phyloP scores from a whole-genome alignment of 2,329 filamentous ascomycete species.

The Colletotrichum filicis region DNA sequence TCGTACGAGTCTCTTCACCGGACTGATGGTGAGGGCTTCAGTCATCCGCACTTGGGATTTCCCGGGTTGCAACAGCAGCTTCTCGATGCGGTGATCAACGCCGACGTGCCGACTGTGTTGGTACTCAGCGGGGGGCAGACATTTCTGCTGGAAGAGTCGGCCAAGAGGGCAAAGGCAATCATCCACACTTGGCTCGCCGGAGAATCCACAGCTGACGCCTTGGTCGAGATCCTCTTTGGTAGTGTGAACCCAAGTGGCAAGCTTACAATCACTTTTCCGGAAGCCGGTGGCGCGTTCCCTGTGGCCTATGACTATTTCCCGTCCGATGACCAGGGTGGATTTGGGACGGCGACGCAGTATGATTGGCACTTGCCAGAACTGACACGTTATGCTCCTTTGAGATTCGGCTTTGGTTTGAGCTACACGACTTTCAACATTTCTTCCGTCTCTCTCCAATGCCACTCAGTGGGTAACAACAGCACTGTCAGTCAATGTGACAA shows the following conservation, averaged over 20 bases:
- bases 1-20: constrained; percentile 39
- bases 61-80: constrained; percentile 48
- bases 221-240: constrained; percentile 72
- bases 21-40: constrained; percentile 46
- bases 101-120: constrained; percentile 44
- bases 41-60: constrained; percentile 45
- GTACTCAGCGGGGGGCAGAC: constrained; percentile 45
- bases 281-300: constrained; percentile 57
- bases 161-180: constrained; percentile 60
- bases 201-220: constrained; percentile 71
- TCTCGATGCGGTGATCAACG: constrained; percentile 45
- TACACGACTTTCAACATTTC: constrained; percentile 73
- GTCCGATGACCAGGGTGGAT: constrained; percentile 67
- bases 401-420: constrained; percentile 73
- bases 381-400: constrained; percentile 57
- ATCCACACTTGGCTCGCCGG: constrained; percentile 72
- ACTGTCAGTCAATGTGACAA: constrained; percentile 44
- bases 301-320: constrained; percentile 76
- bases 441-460: neutral
- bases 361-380: constrained; percentile 54
- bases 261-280: constrained; percentile 57
- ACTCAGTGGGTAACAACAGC: neutral
- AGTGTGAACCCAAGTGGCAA: constrained; percentile 64
- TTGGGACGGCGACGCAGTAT: constrained; percentile 66
- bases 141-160: constrained; percentile 43